Evolutionary conservation across 2,329 filamentous ascomycete species (phyloP).

Genomic region (Ilyonectria mors-panacis): DNA sequence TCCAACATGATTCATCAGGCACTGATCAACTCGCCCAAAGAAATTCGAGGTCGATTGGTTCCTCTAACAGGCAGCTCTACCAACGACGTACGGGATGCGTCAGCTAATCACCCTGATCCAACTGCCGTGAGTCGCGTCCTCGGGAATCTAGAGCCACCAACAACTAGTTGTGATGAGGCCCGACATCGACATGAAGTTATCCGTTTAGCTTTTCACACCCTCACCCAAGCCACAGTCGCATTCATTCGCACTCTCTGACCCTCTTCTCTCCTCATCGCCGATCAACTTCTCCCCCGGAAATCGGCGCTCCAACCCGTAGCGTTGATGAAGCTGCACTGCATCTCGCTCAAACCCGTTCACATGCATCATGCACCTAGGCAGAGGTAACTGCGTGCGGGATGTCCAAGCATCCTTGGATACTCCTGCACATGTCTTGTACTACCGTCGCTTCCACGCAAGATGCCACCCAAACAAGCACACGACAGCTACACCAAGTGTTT

Average conservation of each 20-base stretch:
- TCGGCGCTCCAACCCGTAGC: slow-evolving; percentile 23
- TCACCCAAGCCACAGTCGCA: slow-evolving; percentile 1
- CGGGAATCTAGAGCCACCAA: slow-evolving; percentile 1
- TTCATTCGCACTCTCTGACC: slow-evolving; percentile 1
- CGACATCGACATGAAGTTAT: slow-evolving; percentile 2
- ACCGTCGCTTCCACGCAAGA: slow-evolving; percentile 14
- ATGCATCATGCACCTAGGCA: slow-evolving; percentile 31
- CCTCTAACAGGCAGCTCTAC: slow-evolving; percentile 1
- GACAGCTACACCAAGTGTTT: slow-evolving; percentile 27
- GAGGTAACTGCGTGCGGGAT: slow-evolving; percentile 5
- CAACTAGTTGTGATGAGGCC: slow-evolving; percentile 1
- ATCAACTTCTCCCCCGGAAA: slow-evolving; percentile 19
- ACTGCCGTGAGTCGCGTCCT: background rate
- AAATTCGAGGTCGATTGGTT: slow-evolving; percentile 11
- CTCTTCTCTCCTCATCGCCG: slow-evolving; percentile 21
- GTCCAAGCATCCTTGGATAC: background rate
- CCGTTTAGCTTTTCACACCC: background rate
- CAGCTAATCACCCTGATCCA: background rate
- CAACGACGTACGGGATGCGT: slow-evolving; percentile 7
- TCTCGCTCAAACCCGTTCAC: slow-evolving; percentile 37
- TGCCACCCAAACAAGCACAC: slow-evolving; percentile 9
- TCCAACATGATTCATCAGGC: slow-evolving; percentile 10
- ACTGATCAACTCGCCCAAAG: slow-evolving; percentile 9
- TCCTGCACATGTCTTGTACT: slow-evolving; percentile 25
- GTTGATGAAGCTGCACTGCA: slow-evolving; percentile 22